These are phyloP conservation scores for Amanita brunnescens DNA, from an alignment of 768 basidiomycete genomes.

Conservation along the genomic window DNA sequence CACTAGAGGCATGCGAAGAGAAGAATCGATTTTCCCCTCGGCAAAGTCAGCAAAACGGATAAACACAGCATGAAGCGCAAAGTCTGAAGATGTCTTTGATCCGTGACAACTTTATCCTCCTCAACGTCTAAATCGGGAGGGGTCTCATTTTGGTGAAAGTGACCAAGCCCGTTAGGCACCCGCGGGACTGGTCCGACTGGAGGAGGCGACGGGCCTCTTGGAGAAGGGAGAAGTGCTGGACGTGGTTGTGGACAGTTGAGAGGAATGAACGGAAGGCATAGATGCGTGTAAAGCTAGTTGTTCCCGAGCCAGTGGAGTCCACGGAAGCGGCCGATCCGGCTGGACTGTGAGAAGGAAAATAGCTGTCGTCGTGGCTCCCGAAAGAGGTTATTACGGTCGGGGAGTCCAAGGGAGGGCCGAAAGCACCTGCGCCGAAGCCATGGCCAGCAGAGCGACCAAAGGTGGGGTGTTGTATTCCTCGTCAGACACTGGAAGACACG, in stretches of 20 bases:
- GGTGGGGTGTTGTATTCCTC: slow-evolving; percentile 56
- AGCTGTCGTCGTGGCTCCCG: slow-evolving; percentile 42
- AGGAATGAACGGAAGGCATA: slow-evolving; percentile 58
- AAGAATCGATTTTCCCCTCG: slow-evolving; percentile 71
- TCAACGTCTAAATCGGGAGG: slow-evolving; percentile 18
- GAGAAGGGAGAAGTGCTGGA: slow-evolving; percentile 46
- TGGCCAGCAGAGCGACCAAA: slow-evolving; percentile 59
- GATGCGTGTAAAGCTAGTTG: slow-evolving; percentile 46
- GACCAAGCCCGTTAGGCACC: slow-evolving; percentile 54
- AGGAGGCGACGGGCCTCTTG: slow-evolving; percentile 73
- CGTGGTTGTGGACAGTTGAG: slow-evolving; percentile 62
- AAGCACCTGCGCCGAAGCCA: slow-evolving; percentile 19
- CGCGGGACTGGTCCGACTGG: slow-evolving; percentile 80
- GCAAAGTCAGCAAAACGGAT: slow-evolving; percentile 77
- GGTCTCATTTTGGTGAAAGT: slow-evolving; percentile 40
- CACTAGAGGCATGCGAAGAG: slow-evolving; percentile 62
- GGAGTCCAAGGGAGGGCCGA: slow-evolving; percentile 51
- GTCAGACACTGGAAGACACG: slow-evolving; percentile 26
- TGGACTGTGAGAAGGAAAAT: slow-evolving; percentile 64
- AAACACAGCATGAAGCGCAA: slow-evolving; percentile 82
- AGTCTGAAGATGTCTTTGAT: slow-evolving; percentile 80
- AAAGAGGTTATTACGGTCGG: slow-evolving; percentile 46
- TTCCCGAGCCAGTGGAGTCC: slow-evolving; percentile 63
- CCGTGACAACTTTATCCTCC: slow-evolving; percentile 59
- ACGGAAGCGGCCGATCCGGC: slow-evolving; percentile 76